Base-by-base conservation (phyloP, 352 stramenopile genomes). In the Phytophthora crassamura region DNA sequence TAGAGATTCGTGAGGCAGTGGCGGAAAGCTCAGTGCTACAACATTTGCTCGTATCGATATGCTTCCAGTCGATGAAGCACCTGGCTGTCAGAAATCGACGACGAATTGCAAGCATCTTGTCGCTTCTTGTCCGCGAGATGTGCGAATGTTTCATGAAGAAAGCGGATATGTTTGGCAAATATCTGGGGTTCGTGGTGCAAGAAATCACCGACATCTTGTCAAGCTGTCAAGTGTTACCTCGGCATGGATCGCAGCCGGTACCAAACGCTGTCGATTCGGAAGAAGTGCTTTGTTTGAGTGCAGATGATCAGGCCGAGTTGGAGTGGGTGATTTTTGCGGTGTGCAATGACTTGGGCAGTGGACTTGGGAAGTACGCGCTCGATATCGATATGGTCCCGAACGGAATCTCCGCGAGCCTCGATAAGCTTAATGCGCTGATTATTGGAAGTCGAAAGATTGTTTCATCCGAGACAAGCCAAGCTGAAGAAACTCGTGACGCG, bases 261-360 rank as follows among this genome's bases (percentile, higher is more conserved):
- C 32, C 25, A 50, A 53, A 51, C 1, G 20, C 49, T 4, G 54
- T 14, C 7, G 39, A 18, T 5, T 47, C 42, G 22, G 18, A 22
- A 7, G 50, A 12, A 18, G 5, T 42, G 12, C 41, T 75, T 28
- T 49, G 47, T 15, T 75, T 91, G 35, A 75, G 77, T 18, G 68
- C 57, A 35, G 86, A 91, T 43, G 75, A 87, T 49, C 84, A 82
- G 60, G 83, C 75, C 20, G 74, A 91, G 42, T 60, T 94, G 48
- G 86, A 94, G 53, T 90, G 84, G 77, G 67, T 94, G 10, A 79
- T 94, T 42, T 91, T 90, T 62, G 74, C 82, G 14, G 77, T 94
- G 11, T 91, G 84, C 59, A 91, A 89, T 67, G 86, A 90, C 35
- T 75, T 93, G 58, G 77, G 72, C 2, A 85, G 73, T 35, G 82